Evolutionary conservation across 768 basidiomycete species (phyloP).

Genomic region (Leccinum uliginosum): DNA sequence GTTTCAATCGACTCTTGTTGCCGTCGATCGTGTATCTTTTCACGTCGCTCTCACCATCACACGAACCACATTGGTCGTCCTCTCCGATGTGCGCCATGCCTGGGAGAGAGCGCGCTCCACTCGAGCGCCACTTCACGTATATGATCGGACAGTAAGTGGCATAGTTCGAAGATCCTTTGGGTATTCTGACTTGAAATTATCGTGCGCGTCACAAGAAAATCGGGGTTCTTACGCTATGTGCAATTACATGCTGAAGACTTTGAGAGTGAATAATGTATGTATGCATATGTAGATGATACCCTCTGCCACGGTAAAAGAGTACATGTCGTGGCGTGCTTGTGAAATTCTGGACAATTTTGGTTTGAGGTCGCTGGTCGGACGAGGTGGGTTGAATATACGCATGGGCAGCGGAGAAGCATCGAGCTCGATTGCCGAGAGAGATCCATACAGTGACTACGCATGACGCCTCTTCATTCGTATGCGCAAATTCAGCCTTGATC

Average conservation of each 20-base stretch:
- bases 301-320: neutral
- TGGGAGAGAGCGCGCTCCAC: conserved; percentile 14
- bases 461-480: no score
- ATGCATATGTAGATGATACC: neutral
- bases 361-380: no score
- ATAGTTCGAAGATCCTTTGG: neutral
- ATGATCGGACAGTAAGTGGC: conserved; percentile 29
- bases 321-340: neutral
- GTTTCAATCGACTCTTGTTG: conserved; percentile 23
- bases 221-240: conserved; percentile 36
- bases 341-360: no score
- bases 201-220: conserved; percentile 20
- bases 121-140: conserved; percentile 28
- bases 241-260: conserved; percentile 38
- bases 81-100: conserved; percentile 27
- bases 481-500: no score
- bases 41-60: conserved; percentile 32
- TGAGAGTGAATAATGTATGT: conserved; percentile 7
- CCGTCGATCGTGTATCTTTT: conserved; percentile 41
- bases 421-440: no score
- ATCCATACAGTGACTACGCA: no score
- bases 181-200: neutral
- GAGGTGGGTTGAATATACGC: no score
- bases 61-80: conserved; percentile 38
- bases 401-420: no score